Conservation (phyloP, 768 basidiomycete genomes). For the Pholiota microspora region DNA sequence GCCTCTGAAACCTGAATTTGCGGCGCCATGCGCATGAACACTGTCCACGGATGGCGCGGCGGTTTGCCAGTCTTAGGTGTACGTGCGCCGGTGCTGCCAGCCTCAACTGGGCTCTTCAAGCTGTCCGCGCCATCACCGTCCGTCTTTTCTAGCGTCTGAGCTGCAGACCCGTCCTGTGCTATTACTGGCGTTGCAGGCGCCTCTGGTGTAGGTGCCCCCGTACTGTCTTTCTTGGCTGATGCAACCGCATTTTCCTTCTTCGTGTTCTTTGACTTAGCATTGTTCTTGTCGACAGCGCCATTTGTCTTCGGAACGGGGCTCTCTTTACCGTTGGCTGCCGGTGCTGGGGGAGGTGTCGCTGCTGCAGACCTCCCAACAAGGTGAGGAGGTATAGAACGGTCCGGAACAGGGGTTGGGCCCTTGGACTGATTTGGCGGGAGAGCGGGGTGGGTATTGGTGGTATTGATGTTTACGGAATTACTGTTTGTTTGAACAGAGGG, state of each 20-base stretch:
- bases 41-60: constrained; percentile 76
- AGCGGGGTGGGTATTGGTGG: neutral
- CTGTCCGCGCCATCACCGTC: constrained; percentile 31
- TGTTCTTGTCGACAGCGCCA: constrained; percentile 44
- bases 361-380: constrained; percentile 37
- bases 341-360: constrained; percentile 32
- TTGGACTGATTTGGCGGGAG: constrained; percentile 33
- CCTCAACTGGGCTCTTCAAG: constrained; percentile 45
- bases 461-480: constrained; percentile 25
- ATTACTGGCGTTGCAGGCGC: constrained; percentile 18
- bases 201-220: constrained; percentile 30
- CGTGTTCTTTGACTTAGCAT: constrained; percentile 56
- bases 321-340: constrained; percentile 29
- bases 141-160: constrained; percentile 24
- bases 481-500: constrained; percentile 26
- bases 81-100: constrained; percentile 54
- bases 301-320: constrained; percentile 39
- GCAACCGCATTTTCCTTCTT: constrained; percentile 50
- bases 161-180: constrained; percentile 14
- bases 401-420: constrained; percentile 33
- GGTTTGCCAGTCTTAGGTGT: constrained; percentile 70
- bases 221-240: constrained; percentile 26
- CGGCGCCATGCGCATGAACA: constrained; percentile 70
- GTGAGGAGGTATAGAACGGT: constrained; percentile 21
- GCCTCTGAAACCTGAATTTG: constrained; percentile 49